Conservation (phyloP, 371 early-diverging fungal genomes). For the Mortierella sp. region DNA sequence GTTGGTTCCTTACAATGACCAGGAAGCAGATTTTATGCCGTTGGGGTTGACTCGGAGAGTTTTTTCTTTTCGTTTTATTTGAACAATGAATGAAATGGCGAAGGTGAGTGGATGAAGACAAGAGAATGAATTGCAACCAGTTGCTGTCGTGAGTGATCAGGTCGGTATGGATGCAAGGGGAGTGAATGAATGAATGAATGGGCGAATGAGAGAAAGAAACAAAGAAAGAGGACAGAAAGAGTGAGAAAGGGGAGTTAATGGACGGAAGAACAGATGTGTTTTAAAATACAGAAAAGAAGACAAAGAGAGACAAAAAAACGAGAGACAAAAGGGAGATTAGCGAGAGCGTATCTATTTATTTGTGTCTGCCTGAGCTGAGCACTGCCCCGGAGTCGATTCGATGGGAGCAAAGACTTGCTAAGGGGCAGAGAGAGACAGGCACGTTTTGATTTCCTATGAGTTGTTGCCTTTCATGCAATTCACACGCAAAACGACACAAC, state of each 20-base stretch:
- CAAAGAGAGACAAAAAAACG: background rate
- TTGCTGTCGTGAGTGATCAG: background rate
- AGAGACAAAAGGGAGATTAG: background rate
- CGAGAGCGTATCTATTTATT: background rate
- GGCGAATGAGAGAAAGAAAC: background rate
- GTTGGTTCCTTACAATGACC: background rate
- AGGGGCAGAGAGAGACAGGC: too few relatives aligned
- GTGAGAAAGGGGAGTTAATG: too few relatives aligned
- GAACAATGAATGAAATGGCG: background rate
- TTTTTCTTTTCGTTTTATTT: conserved; percentile 1
- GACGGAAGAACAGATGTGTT: background rate
- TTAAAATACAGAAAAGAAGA: background rate
- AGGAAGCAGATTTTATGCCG: too few relatives aligned
- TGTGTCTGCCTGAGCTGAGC: background rate
- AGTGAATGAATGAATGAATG: too few relatives aligned
- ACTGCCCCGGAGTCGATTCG: conserved; percentile 9
- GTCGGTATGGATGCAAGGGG: too few relatives aligned
- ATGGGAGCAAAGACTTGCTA: conserved; percentile 3
- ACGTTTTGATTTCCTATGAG: background rate
- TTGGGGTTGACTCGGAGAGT: too few relatives aligned
- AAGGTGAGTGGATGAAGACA: background rate
- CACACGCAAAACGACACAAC: conserved; percentile 42
- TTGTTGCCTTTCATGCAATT: conserved; percentile 22
- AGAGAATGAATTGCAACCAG: background rate
- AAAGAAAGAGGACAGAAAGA: background rate